Evolutionary conservation across 2,329 filamentous ascomycete genomes (phyloP), one percentile per base, ranked within the genome.

Genomic region (Trichophyton equinum): DNA sequence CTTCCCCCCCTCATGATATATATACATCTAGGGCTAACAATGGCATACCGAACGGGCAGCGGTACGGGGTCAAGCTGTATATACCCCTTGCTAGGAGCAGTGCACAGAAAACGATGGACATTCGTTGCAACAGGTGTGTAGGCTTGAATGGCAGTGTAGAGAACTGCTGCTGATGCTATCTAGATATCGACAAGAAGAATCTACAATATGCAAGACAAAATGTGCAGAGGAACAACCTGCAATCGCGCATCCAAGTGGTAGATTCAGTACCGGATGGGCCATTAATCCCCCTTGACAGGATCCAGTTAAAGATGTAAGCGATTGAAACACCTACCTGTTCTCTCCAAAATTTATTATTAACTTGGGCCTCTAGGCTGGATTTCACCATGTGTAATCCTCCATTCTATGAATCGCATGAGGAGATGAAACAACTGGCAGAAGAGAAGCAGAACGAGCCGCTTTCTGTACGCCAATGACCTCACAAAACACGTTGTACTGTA

Each of bases 311-410:
- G 59, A 66, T 62, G 22, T 70, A 62, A 61, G 64, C 58, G 18
- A 18, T 20, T 20, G 22, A 33, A 59, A 25, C 6, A 25, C 6
- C 47, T 40, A 55, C 2, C 18, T 53, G 11, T 20, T 22, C 15
- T 44, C 44, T 4, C 15, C 8, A 15, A 25, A 5, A 27, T 6
- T 51, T 13, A 27, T 15, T 15, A 22, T 15, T 15, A 22, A 55
- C 51, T 30, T 36, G 6, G 11, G 44, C 25, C 9, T 63, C 68
- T 8, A 79, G 77, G 2, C 78, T 95, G 49, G 86, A 92, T 70
- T 96, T 97, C 71, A 85, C 83, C 62, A 95, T 97, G 85, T 92
- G 87, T 65, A 99, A 99, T 66, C 94, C 94, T 0, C 94, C 94
- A 0, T 99, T 99, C 75, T 97, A 96, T 76, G 73, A 79, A n/a